phyloP scores from a whole-genome alignment of 2,329 filamentous ascomycete genomes.

The Madurella fahalii region DNA sequence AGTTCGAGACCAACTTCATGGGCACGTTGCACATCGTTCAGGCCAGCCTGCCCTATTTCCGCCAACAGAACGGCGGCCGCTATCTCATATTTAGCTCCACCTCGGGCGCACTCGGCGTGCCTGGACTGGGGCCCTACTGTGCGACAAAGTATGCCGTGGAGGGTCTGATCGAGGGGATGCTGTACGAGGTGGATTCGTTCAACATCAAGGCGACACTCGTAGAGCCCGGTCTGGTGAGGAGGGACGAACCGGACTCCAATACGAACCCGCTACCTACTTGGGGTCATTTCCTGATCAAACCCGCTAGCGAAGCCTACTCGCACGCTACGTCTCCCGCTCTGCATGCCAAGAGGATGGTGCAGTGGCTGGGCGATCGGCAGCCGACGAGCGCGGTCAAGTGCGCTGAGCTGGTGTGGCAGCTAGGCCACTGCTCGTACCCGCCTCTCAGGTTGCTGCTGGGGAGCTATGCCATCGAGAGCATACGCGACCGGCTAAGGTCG shows the following conservation, averaged over 20 bases:
- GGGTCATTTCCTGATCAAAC: constrained; percentile 89
- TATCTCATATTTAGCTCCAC: constrained; percentile 96
- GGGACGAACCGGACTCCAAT: constrained; percentile 68
- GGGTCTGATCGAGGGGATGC: constrained; percentile 90
- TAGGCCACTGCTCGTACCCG: constrained; percentile 92
- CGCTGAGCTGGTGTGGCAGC: constrained; percentile 88
- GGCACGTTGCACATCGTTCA: constrained; percentile 93
- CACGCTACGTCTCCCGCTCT: constrained; percentile 75
- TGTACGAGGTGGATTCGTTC: constrained; percentile 89
- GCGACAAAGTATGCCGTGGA: constrained; percentile 97
- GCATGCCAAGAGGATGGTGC: constrained; percentile 85
- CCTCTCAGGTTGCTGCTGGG: constrained; percentile 82
- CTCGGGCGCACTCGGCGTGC: constrained; percentile 86
- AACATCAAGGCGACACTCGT: constrained; percentile 93
- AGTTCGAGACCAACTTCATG: constrained; percentile 98
- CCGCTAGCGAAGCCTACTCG: constrained; percentile 75
- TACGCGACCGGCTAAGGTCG: constrained; percentile 80
- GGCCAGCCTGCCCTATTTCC: constrained; percentile 80
- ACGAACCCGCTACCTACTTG: constrained; percentile 67
- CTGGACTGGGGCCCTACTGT: constrained; percentile 88
- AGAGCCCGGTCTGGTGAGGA: constrained; percentile 80
- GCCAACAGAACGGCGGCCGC: constrained; percentile 67
- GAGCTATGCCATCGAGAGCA: constrained; percentile 93
- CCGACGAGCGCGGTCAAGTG: constrained; percentile 91
- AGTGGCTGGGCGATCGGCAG: constrained; percentile 90